Evolutionary conservation across 768 basidiomycete genomes (phyloP).

Genomic region (Thelephora aurantiotincta): DNA sequence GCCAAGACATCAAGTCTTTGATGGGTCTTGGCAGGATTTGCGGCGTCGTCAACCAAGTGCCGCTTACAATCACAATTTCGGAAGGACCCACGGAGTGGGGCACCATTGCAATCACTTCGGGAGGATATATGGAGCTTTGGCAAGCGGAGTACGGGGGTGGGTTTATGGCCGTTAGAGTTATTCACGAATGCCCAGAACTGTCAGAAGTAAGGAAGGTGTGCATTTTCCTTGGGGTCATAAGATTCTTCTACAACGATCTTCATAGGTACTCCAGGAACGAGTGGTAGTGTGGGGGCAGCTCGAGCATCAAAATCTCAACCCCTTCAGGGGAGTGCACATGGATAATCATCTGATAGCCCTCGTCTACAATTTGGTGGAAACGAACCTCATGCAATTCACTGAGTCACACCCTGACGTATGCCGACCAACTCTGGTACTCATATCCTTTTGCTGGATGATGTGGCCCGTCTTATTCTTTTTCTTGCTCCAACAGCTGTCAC

Average conservation of each 20-base stretch:
- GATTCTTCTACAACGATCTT: no score
- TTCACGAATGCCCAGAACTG: background rate
- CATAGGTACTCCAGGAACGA: no score
- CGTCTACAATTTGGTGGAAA: conserved; percentile 5
- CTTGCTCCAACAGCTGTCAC: background rate
- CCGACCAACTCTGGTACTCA: conserved; percentile 1
- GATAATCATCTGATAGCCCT: conserved; percentile 1
- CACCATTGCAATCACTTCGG: background rate
- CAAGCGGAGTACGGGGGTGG: background rate
- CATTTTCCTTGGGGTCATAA: no score
- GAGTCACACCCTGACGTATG: background rate
- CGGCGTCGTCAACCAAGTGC: background rate
- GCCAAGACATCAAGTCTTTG: no score
- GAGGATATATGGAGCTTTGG: background rate
- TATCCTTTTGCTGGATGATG: background rate
- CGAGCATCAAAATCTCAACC: no score
- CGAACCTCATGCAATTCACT: conserved; percentile 3
- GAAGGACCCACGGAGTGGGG: background rate
- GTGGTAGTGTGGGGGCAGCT: no score
- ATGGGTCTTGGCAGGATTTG: no score
- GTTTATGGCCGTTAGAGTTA: background rate
- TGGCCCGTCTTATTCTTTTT: background rate
- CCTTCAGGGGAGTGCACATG: no score
- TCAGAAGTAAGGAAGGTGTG: no score
- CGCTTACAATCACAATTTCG: background rate